phyloP scores from a whole-genome alignment of 257 asterid genomes.

The Nicotiana knightiana region DNA sequence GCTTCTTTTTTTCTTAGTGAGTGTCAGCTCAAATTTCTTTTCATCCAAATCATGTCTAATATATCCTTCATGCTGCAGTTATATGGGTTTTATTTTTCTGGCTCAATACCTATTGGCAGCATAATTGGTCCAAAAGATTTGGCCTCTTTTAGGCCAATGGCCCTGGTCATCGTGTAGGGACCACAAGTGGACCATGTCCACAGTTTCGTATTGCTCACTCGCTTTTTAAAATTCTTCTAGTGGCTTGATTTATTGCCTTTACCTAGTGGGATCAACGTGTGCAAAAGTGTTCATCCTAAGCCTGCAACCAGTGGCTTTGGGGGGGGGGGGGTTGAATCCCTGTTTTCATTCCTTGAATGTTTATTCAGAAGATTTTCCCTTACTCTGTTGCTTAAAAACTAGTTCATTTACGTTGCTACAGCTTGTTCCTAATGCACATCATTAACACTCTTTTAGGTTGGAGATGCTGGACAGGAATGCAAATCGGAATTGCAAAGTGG shows the following conservation, averaged over 20 bases:
- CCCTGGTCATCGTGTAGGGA: neutral
- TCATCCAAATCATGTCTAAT: neutral
- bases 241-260: neutral
- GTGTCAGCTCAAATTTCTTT: neutral
- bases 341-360: neutral
- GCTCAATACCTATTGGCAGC: neutral
- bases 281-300: no score
- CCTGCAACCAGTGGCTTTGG: neutral
- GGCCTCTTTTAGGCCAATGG: neutral
- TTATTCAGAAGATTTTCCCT: neutral
- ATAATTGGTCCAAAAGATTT: neutral
- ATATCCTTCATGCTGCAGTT: neutral
- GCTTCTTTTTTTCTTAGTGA: neutral
- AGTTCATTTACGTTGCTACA: neutral
- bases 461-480: conserved; percentile 21
- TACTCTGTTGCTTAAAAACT: neutral
- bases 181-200: neutral
- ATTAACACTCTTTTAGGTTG: conserved; percentile 34
- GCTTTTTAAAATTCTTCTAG: neutral
- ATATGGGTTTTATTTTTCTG: neutral
- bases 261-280: no score
- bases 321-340: neutral
- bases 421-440: conserved; percentile 1
- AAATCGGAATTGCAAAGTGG: conserved; percentile 12
- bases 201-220: neutral